Evolutionary conservation across 2,329 filamentous ascomycete species (phyloP), one percentile per base, ranked within the genome.

Genomic region (Raffaelea albimanens): DNA sequence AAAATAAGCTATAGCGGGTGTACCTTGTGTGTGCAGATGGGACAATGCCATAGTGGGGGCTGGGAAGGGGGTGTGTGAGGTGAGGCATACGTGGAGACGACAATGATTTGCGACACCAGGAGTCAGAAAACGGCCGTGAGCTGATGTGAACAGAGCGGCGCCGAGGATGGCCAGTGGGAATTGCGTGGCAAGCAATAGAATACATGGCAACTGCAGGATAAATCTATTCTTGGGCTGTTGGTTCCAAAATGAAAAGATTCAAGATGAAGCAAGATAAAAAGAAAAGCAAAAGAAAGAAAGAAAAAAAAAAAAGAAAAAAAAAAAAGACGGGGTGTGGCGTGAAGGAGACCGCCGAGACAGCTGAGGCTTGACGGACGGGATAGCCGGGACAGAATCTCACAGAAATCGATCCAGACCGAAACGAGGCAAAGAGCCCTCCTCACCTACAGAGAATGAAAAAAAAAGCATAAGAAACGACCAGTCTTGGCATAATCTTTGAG

Each of bases 51-150:
- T n/a, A 18, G n/a, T 42, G 31, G 18, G 31, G 44, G 18, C n/a
- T 34, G 16, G 39, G 31, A 14, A 38, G 33, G 13, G 25, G 25
- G 25, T 13, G n/a, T n/a, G n/a, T n/a, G n/a, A 22, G 16, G 34
- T 38, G 43, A 16, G 33, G 43, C 16, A 21, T n/a, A 42, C 20
- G 25, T 23, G 19, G 42, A 29, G 34, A 22, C 34, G 36, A 18
- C 20, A 18, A 46, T 49, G 50, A 47, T 49, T 40, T 33, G 50
- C 46, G 50, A 49, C 47, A 40, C 20, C 18, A 25, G 8, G 19
- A 39, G 46, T 49, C 44, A n/a, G 49, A 48, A 38, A 36, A 40
- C n/a, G 25, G 7, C 25, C 25, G 25, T 29, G 25, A 29, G 25
- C 25, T 7, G 25, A 13, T 19, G 18, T 16, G 34, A 10, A 38